Evolutionary conservation across 2,329 filamentous ascomycete species (phyloP), one percentile per base, ranked within the genome.

Genomic region (Cryphonectria carpinicola): DNA sequence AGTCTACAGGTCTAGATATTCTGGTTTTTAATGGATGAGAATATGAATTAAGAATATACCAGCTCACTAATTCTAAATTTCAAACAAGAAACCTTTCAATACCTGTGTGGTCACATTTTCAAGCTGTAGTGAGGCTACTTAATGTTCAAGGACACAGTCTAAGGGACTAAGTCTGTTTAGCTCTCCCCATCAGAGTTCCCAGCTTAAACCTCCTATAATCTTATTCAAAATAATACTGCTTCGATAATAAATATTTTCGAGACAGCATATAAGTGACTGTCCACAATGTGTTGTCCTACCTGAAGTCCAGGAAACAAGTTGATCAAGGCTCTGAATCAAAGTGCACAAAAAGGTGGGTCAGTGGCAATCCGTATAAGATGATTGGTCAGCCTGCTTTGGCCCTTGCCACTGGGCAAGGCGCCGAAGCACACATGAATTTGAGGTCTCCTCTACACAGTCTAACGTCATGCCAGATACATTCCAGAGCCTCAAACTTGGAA

Each of bases 321-420:
- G n/a, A 25, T 39, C 32, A 10, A 19, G n/a, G 35, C 35, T 41
- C 32, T 39, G 37, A 22, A n/a, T 43, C 35, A 37, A 63, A 22
- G 32, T 22, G 19, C 28, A 39, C 41, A 14, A 46, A 67, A 61
- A 60, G 22, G 52, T 58, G 65, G 56, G 54, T 28, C 39, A 49
- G 17, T 65, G 17, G 10, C 7, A 13, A 14, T 60, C 65, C 56
- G 25, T 67, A 56, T 67, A 67, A 67, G 65, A 67, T 49, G 54
- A 67, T 67, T 67, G 52, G 65, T 46, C 65, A 61, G 65, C 54
- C 52, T 67, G 35, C 54, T 43, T 56, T 32, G 14, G 4, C 25
- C 60, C 19, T 14, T 39, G 28, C 17, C 8, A 17, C 58, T 3
- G 58, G 25, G 58, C 58, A 19, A 35, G 54, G 54, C 54, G 28